A percentile compares a stretch with the other conserved stretches of the same genome.
These are phyloP conservation scores for Sphagnum magellanicum DNA, from an alignment of 228 moss, liverwort and hornwort genomes.

Conservation along the genomic window DNA sequence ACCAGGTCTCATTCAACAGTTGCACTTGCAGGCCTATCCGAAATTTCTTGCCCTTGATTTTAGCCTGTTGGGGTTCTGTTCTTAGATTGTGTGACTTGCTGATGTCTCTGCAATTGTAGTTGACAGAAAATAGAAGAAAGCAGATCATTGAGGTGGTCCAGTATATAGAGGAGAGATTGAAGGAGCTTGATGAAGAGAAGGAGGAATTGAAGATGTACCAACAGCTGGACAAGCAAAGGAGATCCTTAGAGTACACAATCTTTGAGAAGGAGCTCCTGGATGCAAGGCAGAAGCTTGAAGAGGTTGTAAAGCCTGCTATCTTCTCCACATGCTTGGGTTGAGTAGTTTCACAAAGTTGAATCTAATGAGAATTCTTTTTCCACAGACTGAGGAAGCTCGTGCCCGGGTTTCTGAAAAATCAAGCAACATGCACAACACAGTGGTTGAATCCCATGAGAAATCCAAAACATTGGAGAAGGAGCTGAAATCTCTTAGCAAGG, in stretches of 20 bases:
- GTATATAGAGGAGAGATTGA: constrained; percentile 93
- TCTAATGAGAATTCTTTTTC: neutral
- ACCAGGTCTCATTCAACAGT: no score
- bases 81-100: no score
- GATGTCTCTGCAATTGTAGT: no score
- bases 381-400: constrained; percentile 94
- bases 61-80: no score
- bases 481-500: constrained; percentile 78
- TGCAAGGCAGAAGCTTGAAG: constrained; percentile 92
- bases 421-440: constrained; percentile 92
- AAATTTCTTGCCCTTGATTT: no score
- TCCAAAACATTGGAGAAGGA: constrained; percentile 88
- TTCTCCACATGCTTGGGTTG: neutral
- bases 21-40: no score
- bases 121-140: constrained; percentile 87
- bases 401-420: constrained; percentile 98
- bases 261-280: constrained; percentile 99
- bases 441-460: constrained; percentile 91
- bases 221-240: constrained; percentile 89
- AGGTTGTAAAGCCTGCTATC: constrained; percentile 37
- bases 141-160: constrained; percentile 98
- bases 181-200: constrained; percentile 99
- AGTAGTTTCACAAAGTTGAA: no score
- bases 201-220: constrained; percentile 99
- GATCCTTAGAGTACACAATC: constrained; percentile 95